A percentile compares a stretch with the other conserved stretches of the same genome.
Conservation (phyloP, 139 green algal genomes). For the Chlamydomonas eustigma region DNA sequence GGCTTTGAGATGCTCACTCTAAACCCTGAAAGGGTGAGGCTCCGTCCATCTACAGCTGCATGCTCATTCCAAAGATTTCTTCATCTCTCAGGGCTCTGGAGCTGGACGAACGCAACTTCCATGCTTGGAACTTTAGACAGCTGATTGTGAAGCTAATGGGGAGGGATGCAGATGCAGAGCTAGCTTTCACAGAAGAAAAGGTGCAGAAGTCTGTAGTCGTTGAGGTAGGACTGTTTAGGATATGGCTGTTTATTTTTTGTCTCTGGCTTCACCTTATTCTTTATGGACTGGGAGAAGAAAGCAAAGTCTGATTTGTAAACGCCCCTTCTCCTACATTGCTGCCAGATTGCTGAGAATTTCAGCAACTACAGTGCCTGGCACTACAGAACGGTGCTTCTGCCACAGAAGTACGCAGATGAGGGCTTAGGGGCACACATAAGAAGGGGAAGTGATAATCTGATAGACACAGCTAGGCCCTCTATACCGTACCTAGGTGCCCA, state of each 20-base stretch:
- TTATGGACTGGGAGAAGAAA: too few relatives aligned
- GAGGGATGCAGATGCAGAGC: slow-evolving; percentile 42
- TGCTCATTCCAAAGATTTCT: too few relatives aligned
- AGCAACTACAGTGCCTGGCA: slow-evolving; percentile 98
- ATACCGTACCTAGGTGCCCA: background rate
- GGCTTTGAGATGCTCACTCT: too few relatives aligned
- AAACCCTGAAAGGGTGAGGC: too few relatives aligned
- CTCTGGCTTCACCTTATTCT: too few relatives aligned
- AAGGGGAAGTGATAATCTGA: background rate
- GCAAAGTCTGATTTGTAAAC: too few relatives aligned
- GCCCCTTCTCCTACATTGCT: too few relatives aligned
- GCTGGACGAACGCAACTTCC: slow-evolving; percentile 92
- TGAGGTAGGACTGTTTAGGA: too few relatives aligned
- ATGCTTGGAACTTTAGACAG: slow-evolving; percentile 88
- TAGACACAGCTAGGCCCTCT: background rate
- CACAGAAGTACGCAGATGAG: background rate
- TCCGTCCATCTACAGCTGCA: too few relatives aligned
- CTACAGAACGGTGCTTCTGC: slow-evolving; percentile 75
- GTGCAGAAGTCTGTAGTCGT: too few relatives aligned
- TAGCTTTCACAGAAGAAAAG: slow-evolving; percentile 58
- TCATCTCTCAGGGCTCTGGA: slow-evolving; percentile 80
- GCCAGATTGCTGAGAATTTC: slow-evolving; percentile 92
- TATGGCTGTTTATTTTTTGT: too few relatives aligned
- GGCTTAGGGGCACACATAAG: background rate
- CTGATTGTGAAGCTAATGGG: slow-evolving; percentile 59